phyloP scores from a whole-genome alignment of 2,329 filamentous ascomycete genomes.

The Cercospora brassicicola region DNA sequence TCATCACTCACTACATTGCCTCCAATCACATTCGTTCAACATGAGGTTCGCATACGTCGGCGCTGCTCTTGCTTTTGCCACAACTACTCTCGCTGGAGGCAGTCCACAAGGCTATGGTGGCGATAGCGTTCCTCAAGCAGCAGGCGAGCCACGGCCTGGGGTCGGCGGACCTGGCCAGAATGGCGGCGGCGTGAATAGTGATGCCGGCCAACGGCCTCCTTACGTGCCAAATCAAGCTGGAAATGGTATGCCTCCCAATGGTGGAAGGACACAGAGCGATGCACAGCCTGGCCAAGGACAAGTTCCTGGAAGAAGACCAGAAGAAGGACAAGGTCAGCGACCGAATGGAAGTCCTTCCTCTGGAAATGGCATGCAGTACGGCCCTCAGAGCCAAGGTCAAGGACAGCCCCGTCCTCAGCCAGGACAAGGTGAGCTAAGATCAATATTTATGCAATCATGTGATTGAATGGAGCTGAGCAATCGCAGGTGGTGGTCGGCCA shows the following conservation, averaged over 20 bases:
- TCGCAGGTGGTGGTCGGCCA: too few species aligned
- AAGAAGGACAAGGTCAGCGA: background rate
- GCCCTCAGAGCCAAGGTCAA: background rate
- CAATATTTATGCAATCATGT: too few species aligned
- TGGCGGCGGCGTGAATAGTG: background rate
- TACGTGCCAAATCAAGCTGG: background rate
- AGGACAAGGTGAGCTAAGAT: too few species aligned
- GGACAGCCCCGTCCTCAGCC: background rate
- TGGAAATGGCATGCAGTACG: background rate
- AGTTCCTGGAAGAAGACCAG: background rate
- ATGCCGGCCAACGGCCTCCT: background rate
- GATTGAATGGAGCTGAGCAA: too few species aligned
- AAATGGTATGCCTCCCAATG: background rate
- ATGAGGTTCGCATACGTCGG: slow-evolving; percentile 14
- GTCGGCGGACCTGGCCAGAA: background rate
- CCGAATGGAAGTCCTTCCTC: background rate
- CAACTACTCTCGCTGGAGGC: background rate
- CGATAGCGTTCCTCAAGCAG: background rate
- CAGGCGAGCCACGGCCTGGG: background rate
- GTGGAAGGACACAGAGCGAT: background rate
- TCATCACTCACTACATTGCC: background rate
- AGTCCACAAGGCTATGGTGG: background rate
- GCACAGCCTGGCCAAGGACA: background rate
- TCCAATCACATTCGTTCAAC: background rate
- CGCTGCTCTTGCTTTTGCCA: slow-evolving; percentile 4